Conservation (phyloP, 495 filamentous ascomycete species). For the Lepidopterella palustris region DNA sequence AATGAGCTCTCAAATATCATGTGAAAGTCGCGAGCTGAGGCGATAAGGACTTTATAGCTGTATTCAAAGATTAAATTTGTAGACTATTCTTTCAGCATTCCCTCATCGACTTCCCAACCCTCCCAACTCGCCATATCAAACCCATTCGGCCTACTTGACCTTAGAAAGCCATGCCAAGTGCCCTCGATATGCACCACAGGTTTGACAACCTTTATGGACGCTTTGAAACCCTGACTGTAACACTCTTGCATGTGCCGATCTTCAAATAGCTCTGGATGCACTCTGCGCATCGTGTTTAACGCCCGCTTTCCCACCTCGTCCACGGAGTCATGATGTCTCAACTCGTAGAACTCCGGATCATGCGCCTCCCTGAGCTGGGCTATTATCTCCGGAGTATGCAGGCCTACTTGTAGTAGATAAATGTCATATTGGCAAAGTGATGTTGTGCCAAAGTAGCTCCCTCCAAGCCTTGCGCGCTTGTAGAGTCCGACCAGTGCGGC, state of each 20-base stretch:
- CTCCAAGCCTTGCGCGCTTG: conserved; percentile 35
- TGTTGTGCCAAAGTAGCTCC: conserved; percentile 45
- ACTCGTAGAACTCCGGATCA: conserved; percentile 53
- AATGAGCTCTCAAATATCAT: too few relatives aligned
- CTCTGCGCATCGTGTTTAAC: conserved; percentile 52
- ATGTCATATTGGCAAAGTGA: conserved; percentile 65
- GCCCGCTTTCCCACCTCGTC: conserved; percentile 64
- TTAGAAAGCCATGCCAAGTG: conserved; percentile 47
- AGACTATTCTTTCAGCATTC: conserved; percentile 27
- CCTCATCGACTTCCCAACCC: conserved; percentile 41
- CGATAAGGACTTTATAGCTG: background rate
- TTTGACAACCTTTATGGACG: conserved; percentile 44
- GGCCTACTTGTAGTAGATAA: conserved; percentile 56
- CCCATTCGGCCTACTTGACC: conserved; percentile 52
- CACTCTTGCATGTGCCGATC: conserved; percentile 42
- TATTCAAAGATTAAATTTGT: background rate
- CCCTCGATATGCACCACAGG: conserved; percentile 48
- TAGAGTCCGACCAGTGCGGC: conserved; percentile 36
- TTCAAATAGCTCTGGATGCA: conserved; percentile 47
- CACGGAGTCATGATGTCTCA: conserved; percentile 65
- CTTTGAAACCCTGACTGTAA: conserved; percentile 46
- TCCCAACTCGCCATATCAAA: conserved; percentile 50
- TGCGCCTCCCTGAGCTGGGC: conserved; percentile 49
- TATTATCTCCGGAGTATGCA: conserved; percentile 53
- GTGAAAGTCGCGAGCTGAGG: background rate